Base-by-base conservation (phyloP, 306 rosid species). In the Fagus sylvatica region DNA sequence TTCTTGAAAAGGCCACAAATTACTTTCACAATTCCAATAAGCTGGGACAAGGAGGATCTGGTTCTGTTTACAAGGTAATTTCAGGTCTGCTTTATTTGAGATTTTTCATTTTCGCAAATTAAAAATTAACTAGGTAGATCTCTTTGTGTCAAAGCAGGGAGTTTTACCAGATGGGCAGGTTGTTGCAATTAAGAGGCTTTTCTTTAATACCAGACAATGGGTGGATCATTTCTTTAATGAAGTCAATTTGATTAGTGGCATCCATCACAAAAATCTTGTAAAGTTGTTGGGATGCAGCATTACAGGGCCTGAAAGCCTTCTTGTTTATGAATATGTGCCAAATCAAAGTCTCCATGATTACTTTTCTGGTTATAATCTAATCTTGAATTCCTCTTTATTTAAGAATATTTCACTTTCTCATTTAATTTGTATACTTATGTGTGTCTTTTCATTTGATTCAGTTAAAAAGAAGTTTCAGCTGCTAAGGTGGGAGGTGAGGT, bases 1-100 rank as follows among this genome's bases (percentile, higher is more conserved):
- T 87, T 73, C 94, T 91, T 19, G 97, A 91, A 53, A 89, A 64
- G 74, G 94, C 97, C 57, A 85, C 94, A 57, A 79, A 89, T 82
- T 91, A 79, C 88, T 91, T 88, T 74, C 75, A 86, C 49, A 56
- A 60, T 32, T 79, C 89, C 71, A 89, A 86, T 77, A 89, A 88
- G 76, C 86, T 91, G 15, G 97, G 97, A 71, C 94, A 91, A 84
- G 97, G 94, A 56, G 97, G 94, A 36, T 91, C 97, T 19, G 97
- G 97, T 73, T 85, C 94, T 7, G 97, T 91, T 79, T 89, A 83
- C 79, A 91, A 88, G 76, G 94, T 88, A 86, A 39, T 6, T 34
- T 72, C 43, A 39, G 15, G 59, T 34, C 22, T 34, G 39, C 6
- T 73, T 49, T 57, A 0, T 16, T 16, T 5, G 4, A 16, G 73